These are phyloP conservation scores for Cucurbita maxima DNA, from an alignment of 306 rosid species.

Conservation along the genomic window DNA sequence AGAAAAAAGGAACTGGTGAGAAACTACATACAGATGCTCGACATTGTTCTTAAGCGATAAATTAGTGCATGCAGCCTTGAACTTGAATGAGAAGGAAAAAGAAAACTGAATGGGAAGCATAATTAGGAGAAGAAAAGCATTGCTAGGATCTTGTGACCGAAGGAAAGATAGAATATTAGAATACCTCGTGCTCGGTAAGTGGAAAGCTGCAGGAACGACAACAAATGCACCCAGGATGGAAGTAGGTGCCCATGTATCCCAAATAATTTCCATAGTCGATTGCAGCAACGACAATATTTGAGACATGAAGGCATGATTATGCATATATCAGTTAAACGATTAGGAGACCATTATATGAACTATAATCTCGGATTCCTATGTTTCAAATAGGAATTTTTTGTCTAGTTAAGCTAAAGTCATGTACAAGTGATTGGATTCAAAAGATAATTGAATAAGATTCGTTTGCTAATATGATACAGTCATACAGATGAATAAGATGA, in stretches of 20 bases:
- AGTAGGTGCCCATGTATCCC: constrained; percentile 56
- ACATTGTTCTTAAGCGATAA: neutral
- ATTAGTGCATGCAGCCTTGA: neutral
- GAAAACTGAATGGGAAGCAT: neutral
- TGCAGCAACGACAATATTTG: constrained; percentile 69
- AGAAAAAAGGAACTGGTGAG: constrained; percentile 33
- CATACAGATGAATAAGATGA: neutral
- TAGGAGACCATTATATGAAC: neutral
- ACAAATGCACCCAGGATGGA: constrained; percentile 69
- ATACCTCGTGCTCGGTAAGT: constrained; percentile 75
- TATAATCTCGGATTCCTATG: neutral
- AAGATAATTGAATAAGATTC: neutral
- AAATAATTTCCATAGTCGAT: constrained; percentile 54
- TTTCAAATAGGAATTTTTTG: neutral
- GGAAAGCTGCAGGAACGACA: constrained; percentile 62
- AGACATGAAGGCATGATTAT: neutral
- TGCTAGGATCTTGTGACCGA: neutral
- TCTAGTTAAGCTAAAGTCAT: neutral
- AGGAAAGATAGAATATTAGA: neutral
- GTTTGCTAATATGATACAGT: neutral
- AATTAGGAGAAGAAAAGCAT: constrained; percentile 6
- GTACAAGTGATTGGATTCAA: neutral
- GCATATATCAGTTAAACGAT: neutral
- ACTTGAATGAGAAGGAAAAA: neutral
- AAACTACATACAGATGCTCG: constrained; percentile 12